Conservation (phyloP, 148 eudicot species). For the Euryodendron excelsum region DNA sequence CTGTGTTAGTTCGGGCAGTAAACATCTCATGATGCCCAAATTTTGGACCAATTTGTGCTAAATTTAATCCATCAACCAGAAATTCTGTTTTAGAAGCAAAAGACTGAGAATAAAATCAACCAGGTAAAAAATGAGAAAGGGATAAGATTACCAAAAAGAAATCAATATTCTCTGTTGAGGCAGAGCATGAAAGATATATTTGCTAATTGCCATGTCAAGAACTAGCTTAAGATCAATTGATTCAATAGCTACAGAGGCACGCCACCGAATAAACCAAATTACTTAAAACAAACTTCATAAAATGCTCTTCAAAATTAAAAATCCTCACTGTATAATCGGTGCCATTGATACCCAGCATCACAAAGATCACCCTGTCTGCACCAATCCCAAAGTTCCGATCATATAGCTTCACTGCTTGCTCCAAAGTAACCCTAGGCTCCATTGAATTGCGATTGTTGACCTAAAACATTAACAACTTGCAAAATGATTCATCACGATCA, state of each 20-base stretch:
- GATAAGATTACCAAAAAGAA: background rate
- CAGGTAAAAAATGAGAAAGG: background rate
- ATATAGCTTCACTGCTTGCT: constrained; percentile 84
- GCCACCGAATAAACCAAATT: too few relatives aligned
- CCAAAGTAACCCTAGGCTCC: constrained; percentile 82
- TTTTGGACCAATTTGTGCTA: constrained; percentile 88
- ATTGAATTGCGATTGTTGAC: constrained; percentile 80
- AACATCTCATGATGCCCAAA: constrained; percentile 87
- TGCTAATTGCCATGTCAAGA: too few relatives aligned
- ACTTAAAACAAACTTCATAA: background rate
- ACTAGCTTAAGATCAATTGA: too few relatives aligned
- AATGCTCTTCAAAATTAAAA: constrained; percentile 58
- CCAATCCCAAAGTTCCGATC: constrained; percentile 92
- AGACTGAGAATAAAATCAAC: background rate
- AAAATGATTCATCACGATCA: background rate
- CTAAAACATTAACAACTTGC: constrained; percentile 31
- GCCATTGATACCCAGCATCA: constrained; percentile 85
- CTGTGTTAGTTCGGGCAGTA: constrained; percentile 95
- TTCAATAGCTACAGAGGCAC: too few relatives aligned
- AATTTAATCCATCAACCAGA: constrained; percentile 83
- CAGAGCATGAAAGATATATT: background rate
- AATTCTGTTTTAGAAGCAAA: constrained; percentile 46
- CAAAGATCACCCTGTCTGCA: constrained; percentile 97
- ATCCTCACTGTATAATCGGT: constrained; percentile 98
- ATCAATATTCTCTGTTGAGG: background rate